These are phyloP conservation scores for Herpotrichia juniperi DNA, from an alignment of 2,329 filamentous ascomycete species.

Conservation along the genomic window DNA sequence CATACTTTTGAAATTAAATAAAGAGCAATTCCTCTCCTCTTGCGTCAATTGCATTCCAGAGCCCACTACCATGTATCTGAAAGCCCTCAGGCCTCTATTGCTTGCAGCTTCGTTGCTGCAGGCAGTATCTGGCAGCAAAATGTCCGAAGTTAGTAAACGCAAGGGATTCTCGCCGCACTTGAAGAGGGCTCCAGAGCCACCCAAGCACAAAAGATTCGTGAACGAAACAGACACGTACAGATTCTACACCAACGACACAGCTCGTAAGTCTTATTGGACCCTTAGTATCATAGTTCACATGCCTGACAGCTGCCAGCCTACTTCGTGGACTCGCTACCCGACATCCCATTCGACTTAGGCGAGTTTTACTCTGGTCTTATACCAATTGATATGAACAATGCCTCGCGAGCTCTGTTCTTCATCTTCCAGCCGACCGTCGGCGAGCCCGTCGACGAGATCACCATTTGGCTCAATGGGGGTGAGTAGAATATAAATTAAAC, in stretches of 20 bases:
- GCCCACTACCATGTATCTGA: background rate
- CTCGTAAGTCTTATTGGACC: slow-evolving; percentile 3
- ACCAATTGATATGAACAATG: slow-evolving; percentile 20
- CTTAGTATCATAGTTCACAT: background rate
- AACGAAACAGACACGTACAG: slow-evolving; percentile 10
- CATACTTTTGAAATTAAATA: background rate
- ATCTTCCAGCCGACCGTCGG: slow-evolving; percentile 22
- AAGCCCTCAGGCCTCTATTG: background rate
- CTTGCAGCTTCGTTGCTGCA: background rate
- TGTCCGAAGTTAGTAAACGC: slow-evolving; percentile 9
- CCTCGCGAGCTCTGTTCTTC: slow-evolving; percentile 22
- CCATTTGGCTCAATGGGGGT: slow-evolving; percentile 25
- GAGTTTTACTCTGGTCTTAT: slow-evolving; percentile 23
- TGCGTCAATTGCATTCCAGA: background rate
- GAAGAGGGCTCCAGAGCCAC: slow-evolving; percentile 9
- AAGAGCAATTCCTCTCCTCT: background rate
- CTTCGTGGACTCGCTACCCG: slow-evolving; percentile 16
- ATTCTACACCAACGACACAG: slow-evolving; percentile 12
- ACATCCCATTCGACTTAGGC: slow-evolving; percentile 19
- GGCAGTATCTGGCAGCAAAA: slow-evolving; percentile 1
- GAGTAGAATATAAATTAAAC: too few relatives aligned
- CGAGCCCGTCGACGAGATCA: slow-evolving; percentile 22
- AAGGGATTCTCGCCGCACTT: slow-evolving; percentile 11
- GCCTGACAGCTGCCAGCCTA: slow-evolving; percentile 4
- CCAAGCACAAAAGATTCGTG: slow-evolving; percentile 4